These are phyloP conservation scores for Penicillium bovifimosum DNA, from an alignment of 495 filamentous ascomycete genomes.

Conservation along the genomic window DNA sequence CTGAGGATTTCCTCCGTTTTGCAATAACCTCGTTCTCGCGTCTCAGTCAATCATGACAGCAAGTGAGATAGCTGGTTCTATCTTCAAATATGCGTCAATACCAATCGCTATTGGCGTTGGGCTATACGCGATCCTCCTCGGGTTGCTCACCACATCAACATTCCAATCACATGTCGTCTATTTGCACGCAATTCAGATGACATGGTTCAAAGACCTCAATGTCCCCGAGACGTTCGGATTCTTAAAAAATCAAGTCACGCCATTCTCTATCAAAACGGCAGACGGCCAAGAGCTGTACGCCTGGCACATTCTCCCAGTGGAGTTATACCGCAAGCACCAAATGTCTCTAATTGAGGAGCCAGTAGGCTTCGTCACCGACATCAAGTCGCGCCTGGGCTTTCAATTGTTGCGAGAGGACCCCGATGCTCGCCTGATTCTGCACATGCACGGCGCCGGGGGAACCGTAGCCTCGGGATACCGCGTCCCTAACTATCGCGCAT, in stretches of 20 bases:
- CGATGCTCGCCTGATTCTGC: slow-evolving; percentile 53
- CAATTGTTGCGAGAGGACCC: slow-evolving; percentile 59
- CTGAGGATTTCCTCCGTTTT: not conserved
- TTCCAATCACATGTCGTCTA: slow-evolving; percentile 48
- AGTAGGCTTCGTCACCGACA: slow-evolving; percentile 45
- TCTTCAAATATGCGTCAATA: slow-evolving; percentile 33
- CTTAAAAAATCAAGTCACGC: slow-evolving; percentile 58
- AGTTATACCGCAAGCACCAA: slow-evolving; percentile 55
- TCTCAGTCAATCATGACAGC: not conserved
- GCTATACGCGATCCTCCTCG: slow-evolving; percentile 35
- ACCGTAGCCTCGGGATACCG: slow-evolving; percentile 60
- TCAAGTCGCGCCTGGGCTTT: slow-evolving; percentile 52
- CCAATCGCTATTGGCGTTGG: slow-evolving; percentile 21
- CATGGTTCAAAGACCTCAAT: slow-evolving; percentile 46
- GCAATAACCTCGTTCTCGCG: not conserved
- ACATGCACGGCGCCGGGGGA: slow-evolving; percentile 52
- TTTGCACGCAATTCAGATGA: slow-evolving; percentile 42
- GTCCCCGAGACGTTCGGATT: slow-evolving; percentile 47
- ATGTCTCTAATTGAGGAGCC: slow-evolving; percentile 44
- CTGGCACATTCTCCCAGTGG: slow-evolving; percentile 69
- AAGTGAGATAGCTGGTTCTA: not conserved
- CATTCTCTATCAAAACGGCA: slow-evolving; percentile 55
- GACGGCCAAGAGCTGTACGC: slow-evolving; percentile 57
- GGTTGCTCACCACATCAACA: slow-evolving; percentile 37
- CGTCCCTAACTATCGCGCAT: slow-evolving; percentile 55